Evolutionary conservation across 768 basidiomycete species (phyloP).

Genomic region (Boletales sp.): DNA sequence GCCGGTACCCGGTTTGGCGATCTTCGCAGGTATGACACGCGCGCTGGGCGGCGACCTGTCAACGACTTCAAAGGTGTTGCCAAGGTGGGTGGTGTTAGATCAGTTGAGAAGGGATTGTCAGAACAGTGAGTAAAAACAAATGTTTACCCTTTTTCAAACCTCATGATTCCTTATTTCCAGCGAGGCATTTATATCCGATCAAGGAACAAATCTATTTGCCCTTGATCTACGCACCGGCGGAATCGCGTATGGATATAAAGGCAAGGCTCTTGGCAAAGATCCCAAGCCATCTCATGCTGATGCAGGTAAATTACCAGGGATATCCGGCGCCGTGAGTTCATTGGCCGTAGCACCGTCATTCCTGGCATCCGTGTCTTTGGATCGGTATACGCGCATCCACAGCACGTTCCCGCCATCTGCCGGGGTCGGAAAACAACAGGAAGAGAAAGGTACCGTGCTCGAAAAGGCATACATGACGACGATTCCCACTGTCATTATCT

Average conservation of each 20-base stretch:
- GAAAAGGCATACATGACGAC: constrained; percentile 63
- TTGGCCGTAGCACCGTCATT: constrained; percentile 52
- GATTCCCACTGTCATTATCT: constrained; percentile 58
- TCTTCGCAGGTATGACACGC: constrained; percentile 74
- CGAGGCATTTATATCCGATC: constrained; percentile 68
- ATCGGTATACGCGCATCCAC: constrained; percentile 71
- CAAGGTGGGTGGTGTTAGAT: constrained; percentile 58
- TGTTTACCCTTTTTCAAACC: background rate
- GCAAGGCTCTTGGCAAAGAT: constrained; percentile 29
- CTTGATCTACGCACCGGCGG: constrained; percentile 69
- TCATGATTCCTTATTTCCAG: constrained; percentile 32
- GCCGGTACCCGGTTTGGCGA: constrained; percentile 76
- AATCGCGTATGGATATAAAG: constrained; percentile 64
- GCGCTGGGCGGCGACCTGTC: constrained; percentile 64
- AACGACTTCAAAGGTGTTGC: constrained; percentile 59
- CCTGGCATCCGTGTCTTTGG: constrained; percentile 61
- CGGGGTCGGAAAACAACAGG: constrained; percentile 46
- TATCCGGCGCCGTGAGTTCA: constrained; percentile 68
- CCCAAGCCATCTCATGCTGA: background rate
- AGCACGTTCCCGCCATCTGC: constrained; percentile 52
- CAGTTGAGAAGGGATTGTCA: constrained; percentile 52
- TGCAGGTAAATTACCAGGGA: constrained; percentile 37
- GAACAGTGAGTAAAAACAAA: constrained; percentile 55
- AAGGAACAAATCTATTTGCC: constrained; percentile 58
- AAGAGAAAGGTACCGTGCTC: constrained; percentile 56